phyloP scores from a whole-genome alignment of 345 rosid species.

The Syzygium aromaticum region DNA sequence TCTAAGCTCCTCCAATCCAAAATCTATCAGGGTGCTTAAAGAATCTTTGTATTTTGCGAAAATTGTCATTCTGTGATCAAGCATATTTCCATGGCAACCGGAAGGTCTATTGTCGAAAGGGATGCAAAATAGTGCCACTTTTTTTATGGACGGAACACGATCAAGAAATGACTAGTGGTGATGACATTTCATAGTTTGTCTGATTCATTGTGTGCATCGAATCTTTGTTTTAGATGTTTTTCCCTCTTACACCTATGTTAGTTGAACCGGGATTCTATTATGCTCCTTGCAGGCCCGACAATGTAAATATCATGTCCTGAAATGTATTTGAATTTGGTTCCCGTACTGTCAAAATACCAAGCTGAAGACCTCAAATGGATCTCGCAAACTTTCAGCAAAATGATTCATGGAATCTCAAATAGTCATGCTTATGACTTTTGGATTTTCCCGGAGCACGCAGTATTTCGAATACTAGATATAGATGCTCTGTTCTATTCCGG shows the following conservation, averaged over 20 bases:
- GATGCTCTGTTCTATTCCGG: neutral
- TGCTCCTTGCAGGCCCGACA: neutral
- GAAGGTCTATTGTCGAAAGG: slow-evolving; percentile 3
- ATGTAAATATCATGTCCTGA: too few species aligned
- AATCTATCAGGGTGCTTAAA: slow-evolving; percentile 17
- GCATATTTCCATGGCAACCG: slow-evolving; percentile 17
- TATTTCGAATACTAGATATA: neutral
- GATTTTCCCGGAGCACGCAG: neutral
- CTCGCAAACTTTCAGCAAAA: neutral
- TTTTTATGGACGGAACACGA: slow-evolving; percentile 41
- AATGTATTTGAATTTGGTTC: neutral
- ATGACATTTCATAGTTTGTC: neutral
- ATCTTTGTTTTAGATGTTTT: neutral
- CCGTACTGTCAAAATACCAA: neutral
- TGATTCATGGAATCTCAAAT: neutral
- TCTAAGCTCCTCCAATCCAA: neutral
- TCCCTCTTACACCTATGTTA: neutral
- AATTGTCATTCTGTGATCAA: slow-evolving; percentile 63
- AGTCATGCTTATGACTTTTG: neutral
- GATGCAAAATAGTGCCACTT: slow-evolving; percentile 66
- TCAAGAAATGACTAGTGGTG: slow-evolving; percentile 58
- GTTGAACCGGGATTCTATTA: neutral
- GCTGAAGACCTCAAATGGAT: neutral
- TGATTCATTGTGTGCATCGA: neutral
- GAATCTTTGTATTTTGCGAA: slow-evolving; percentile 49